Evolutionary conservation across 345 rosid genomes (phyloP).

Genomic region (Ricinus communis): DNA sequence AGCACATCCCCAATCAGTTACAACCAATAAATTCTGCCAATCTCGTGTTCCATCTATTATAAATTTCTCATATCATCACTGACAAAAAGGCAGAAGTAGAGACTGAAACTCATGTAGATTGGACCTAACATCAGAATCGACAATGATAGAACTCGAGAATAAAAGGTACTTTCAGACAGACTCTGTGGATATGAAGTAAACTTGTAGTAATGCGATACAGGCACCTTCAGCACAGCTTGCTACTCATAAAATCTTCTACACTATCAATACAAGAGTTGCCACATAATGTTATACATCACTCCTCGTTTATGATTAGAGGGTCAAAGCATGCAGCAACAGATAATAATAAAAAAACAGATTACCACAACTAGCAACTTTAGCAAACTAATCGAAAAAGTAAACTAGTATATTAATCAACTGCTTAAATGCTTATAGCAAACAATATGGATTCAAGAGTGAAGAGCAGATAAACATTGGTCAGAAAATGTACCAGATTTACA

Average conservation of each 20-base stretch:
- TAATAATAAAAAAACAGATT: no score
- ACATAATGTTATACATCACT: neutral
- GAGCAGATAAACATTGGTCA: neutral
- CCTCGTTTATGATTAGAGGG: neutral
- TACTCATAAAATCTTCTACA: neutral
- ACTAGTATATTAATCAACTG: neutral
- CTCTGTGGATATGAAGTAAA: neutral
- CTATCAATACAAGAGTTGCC: neutral
- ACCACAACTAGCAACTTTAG: neutral
- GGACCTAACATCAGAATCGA: neutral
- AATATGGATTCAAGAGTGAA: neutral
- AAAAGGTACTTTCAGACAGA: neutral
- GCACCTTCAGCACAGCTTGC: neutral
- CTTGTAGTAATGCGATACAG: neutral
- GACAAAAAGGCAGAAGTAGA: neutral
- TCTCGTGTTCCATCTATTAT: neutral
- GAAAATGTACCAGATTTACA: neutral
- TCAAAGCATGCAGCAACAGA: neutral
- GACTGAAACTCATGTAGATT: neutral
- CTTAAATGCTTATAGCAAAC: neutral
- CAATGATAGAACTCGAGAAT: neutral
- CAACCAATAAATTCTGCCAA: neutral
- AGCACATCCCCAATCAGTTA: neutral
- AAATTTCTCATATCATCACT: neutral
- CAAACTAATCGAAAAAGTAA: neutral